Evolutionary conservation across 2,329 filamentous ascomycete genomes (phyloP).

Genomic region (Microdochium bolleyi): DNA sequence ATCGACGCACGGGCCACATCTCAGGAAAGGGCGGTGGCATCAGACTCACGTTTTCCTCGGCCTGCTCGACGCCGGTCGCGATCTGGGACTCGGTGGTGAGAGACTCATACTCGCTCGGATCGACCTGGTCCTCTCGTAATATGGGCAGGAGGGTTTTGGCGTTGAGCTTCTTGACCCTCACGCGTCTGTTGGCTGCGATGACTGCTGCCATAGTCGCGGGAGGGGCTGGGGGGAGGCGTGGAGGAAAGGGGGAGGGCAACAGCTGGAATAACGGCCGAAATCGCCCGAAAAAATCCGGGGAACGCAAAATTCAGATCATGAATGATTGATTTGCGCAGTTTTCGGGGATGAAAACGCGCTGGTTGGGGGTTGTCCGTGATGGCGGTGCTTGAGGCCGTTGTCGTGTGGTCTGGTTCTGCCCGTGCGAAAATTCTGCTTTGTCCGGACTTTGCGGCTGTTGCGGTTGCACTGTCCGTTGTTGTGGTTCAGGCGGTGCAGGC

Average conservation of each 20-base stretch:
- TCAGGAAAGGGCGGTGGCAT: conserved; percentile 18
- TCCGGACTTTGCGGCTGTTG: background rate
- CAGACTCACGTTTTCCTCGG: conserved; percentile 87
- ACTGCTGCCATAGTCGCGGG: conserved; percentile 19
- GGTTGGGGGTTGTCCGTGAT: background rate
- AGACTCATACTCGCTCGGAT: conserved; percentile 77
- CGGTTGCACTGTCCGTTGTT: background rate
- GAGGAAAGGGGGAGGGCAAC: background rate
- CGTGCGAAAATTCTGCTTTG: background rate
- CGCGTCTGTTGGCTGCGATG: conserved; percentile 56
- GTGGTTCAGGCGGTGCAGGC: background rate
- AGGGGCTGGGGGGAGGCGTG: conserved; percentile 6
- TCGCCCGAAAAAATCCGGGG: conserved; percentile 1
- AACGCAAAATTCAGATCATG: background rate
- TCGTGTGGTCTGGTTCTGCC: background rate
- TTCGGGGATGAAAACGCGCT: background rate
- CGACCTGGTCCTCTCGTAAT: conserved; percentile 84
- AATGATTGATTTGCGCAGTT: background rate
- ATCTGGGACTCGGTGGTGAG: conserved; percentile 78
- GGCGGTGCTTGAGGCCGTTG: background rate
- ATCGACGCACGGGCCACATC: conserved; percentile 5
- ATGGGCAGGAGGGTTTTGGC: conserved; percentile 83
- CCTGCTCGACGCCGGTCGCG: conserved; percentile 93
- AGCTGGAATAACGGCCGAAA: background rate
- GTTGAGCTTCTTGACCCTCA: conserved; percentile 85